Conservation (phyloP, 805 yeast genomes). For the Teunomyces funiuensis region DNA sequence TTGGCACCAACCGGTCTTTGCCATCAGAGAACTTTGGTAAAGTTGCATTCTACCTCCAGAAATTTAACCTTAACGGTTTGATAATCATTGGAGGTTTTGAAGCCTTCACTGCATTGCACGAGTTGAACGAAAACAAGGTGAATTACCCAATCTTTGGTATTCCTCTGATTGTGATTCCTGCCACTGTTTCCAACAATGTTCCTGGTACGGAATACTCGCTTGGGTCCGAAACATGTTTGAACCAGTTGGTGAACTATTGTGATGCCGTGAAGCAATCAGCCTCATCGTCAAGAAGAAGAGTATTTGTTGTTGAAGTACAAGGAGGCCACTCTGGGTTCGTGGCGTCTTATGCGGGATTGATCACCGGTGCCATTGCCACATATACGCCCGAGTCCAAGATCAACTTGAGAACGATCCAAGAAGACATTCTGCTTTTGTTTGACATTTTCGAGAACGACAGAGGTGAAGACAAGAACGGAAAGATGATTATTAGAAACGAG, state of each 20-base stretch:
- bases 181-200: slow-evolving; percentile 77
- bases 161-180: slow-evolving; percentile 77
- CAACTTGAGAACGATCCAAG: slow-evolving; percentile 56
- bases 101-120: slow-evolving; percentile 69
- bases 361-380: slow-evolving; percentile 71
- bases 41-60: slow-evolving; percentile 71
- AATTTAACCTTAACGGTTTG: slow-evolving; percentile 67
- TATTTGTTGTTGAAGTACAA: slow-evolving; percentile 79
- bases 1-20: slow-evolving; percentile 74
- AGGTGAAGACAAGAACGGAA: slow-evolving; percentile 69
- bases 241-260: slow-evolving; percentile 68
- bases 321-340: slow-evolving; percentile 84
- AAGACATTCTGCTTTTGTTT: slow-evolving; percentile 62
- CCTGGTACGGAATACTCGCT: slow-evolving; percentile 81
- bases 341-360: slow-evolving; percentile 66
- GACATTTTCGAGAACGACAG: slow-evolving; percentile 59
- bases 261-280: slow-evolving; percentile 81
- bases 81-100: slow-evolving; percentile 81
- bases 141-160: slow-evolving; percentile 71
- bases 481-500: slow-evolving; percentile 64
- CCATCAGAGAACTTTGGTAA: slow-evolving; percentile 70
- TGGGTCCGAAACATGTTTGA: slow-evolving; percentile 75
- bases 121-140: slow-evolving; percentile 58
- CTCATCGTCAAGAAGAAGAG: slow-evolving; percentile 73
- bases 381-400: slow-evolving; percentile 77